Evolutionary conservation across 768 basidiomycete genomes (phyloP), one percentile per base, ranked within the genome.

Genomic region (Lanmaoa rubissima): DNA sequence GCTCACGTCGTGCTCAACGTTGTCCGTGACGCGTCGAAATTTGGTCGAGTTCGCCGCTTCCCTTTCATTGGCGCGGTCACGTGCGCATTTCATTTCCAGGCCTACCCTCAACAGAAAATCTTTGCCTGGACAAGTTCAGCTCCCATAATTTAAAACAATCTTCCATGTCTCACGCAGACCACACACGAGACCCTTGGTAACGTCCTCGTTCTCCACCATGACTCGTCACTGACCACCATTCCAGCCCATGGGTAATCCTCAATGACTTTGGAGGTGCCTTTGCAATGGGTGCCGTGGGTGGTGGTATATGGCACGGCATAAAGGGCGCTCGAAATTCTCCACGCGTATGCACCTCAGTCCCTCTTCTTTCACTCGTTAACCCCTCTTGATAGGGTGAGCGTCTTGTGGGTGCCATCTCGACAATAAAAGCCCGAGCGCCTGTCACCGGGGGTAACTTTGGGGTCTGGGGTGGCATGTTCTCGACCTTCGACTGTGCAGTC

Each of bases 231-330:
- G 31, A 63, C 51, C 1, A 9, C 35, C 41, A 21, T 34, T 17
- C 14, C 66, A 98, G 96, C 76, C 96, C 96, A 66, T 98, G 94
- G 93, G 95, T 98, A 51, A 90, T 98, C 70, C 87, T 98, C 65
- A 97, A 92, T 79, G 96, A 98, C 78, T 96, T 95, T 74, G 95
- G 96, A 58, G 95, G 94, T 59, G 94, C 95, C 13, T 96, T 97
- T 74, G 85, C 95, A 17, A 98, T 98, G 95, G 95, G 95, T 72
- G 93, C 94, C 36, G 87, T 98, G 53, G 96, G 96, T 66, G 96
- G 96, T 68, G 94, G 91, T 61, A 93, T 98, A 69, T 98, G 96
- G 96, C 94, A 98, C 75, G 93, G 94, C 54, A 94, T 98, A 65
- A 98, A 98, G 76, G 96, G 96, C 57, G 94, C 94, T 8, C 83